Conservation (phyloP, 78 protist genomes). For the Guillardia theta region DNA sequence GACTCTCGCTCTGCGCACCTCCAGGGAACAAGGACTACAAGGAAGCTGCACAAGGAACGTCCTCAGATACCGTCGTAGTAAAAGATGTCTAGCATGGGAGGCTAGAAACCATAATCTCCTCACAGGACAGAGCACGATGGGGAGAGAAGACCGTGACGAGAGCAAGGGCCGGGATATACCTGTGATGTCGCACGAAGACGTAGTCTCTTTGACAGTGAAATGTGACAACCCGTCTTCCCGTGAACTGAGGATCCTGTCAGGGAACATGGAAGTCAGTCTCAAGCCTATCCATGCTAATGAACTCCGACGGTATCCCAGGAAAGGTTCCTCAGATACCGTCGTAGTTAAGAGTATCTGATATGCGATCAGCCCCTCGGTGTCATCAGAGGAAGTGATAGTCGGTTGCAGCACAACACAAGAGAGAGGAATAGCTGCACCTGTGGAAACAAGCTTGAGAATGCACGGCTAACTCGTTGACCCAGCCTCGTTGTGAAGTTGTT, state of each 20-base stretch:
- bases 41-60: too few relatives aligned
- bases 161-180: too few relatives aligned
- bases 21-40: background rate
- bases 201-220: constrained; percentile 97
- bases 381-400: background rate
- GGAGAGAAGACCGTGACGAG: too few relatives aligned
- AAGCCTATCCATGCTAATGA: background rate
- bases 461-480: constrained; percentile 86
- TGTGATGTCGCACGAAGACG: constrained; percentile 94
- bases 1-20: background rate
- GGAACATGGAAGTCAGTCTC: background rate
- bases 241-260: constrained; percentile 71
- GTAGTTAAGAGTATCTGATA: background rate
- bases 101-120: too few relatives aligned
- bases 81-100: too few relatives aligned
- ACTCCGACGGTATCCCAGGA: background rate
- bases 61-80: too few relatives aligned
- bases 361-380: too few relatives aligned
- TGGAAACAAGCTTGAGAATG: constrained; percentile 86
- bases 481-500: constrained; percentile 94
- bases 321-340: constrained; percentile 37
- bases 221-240: constrained; percentile 91
- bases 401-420: background rate
- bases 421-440: too few relatives aligned
- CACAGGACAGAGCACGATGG: too few relatives aligned